Evolutionary conservation across 352 stramenopile genomes (phyloP), one percentile per base, ranked within the genome.

Genomic region (Phytophthora sp.): DNA sequence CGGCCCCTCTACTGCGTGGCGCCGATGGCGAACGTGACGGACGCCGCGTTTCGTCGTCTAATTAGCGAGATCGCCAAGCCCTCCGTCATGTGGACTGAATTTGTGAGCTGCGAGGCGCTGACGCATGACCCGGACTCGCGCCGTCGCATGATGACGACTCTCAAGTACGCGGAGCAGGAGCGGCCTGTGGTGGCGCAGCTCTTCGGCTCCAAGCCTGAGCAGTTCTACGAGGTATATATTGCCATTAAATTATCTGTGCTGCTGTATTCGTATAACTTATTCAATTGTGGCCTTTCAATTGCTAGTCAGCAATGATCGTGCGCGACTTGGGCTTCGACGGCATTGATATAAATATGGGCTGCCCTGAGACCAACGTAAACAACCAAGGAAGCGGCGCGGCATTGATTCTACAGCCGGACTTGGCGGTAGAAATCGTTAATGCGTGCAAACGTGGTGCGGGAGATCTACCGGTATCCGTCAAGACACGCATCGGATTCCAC

Each of bases 311-410:
- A 3, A 75, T 84, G 72, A 87, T 95, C 26, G 71, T 92, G 4
- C 74, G 81, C 2, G 84, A 95, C 48, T 66, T 95, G 13, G 84
- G 86, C 46, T 95, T 95, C 57, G 84, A 95, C 44, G 84, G 84
- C 43, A 91, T 95, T 35, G 86, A 95, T 46, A 92, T 95, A 69
- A 93, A 95, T 62, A 93, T 94, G 86, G 86, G 86, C 8, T 94
- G 86, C 24, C 86, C 86, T 0, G 80, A 94, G 30, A 77, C 63
- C 12, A 88, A 90, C 38, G 84, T 94, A 6, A 91, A 84, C 62
- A 91, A 90, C 18, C 86, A 94, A 74, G 79, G 79, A 34, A 92
- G 82, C 50, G 84, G 86, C 7, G 82, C 82, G 0, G 62, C 86
- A 8, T 69, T 95, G 8, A 92, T 93, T 21, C 59, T 87, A 31